Base-by-base conservation (phyloP, 805 yeast genomes). In the Kurtzmaniella fragi region DNA sequence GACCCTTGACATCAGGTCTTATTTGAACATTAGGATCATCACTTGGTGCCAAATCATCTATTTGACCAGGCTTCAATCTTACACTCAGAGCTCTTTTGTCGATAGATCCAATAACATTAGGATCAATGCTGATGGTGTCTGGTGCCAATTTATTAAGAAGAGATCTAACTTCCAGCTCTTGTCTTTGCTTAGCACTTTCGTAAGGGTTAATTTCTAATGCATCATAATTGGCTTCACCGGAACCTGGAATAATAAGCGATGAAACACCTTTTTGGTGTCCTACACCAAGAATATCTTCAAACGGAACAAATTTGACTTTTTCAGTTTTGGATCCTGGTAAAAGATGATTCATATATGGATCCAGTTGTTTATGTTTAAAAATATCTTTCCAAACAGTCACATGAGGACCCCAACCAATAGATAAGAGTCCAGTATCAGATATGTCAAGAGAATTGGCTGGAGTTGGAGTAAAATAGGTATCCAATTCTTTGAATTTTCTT, bases 161-260 rank as follows among this genome's bases (percentile, higher is more conserved):
- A 2, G 83, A 64, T 56, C 91, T 79, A 28, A 93, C 95, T 70
- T 93, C 99, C 34, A 77, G 73, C 65, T 91, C 91, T 62, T 91
- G 95, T 71, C 98, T 82, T 67, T 90, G 97, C 58, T 86, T 83
- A 39, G 85, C 79, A 8, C 96, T 78, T 61, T 88, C 96, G 64
- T 73, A 93, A 46, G 99, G 99, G 61, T 93, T 93, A 53, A 80
- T 63, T 64, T 93, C 99, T 59, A 89, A 62, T 2, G 98, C 89
- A 68, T 93, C 99, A 60, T 78, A 89, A 64, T 93, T 93, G 45
- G 99, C 96, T 67, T 93, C 99, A 70, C 99, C 99, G 31, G 97
- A 71, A 17, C 99, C 99, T 31, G 99, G 99, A 42, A 93, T 74
- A 49, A 93, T 83, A 43, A 93, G 50, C n/a, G 93, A 81, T n/a